Evolutionary conservation across 1,284 basidiomycete species (phyloP).

Genomic region (Peniophora sp.): DNA sequence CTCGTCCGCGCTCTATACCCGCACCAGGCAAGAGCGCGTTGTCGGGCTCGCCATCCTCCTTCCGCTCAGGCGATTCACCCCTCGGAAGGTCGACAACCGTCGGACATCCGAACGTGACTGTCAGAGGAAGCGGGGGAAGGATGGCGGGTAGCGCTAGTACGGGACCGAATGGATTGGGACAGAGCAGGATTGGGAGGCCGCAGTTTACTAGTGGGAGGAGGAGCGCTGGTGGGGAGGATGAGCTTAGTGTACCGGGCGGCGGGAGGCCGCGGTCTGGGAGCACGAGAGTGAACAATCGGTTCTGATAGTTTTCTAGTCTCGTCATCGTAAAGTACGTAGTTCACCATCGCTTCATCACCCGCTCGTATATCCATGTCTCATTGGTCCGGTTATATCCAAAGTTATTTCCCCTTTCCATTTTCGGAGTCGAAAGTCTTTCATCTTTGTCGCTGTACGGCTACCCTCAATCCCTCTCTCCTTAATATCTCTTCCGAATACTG

Average conservation of each 20-base stretch:
- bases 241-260: slow-evolving; percentile 9
- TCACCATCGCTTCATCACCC: no score
- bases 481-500: no score
- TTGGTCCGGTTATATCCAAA: no score
- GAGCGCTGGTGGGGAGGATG: slow-evolving; percentile 31
- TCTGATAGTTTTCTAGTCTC: slow-evolving; percentile 1
- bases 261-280: slow-evolving; percentile 13
- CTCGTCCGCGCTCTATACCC: slow-evolving; percentile 29
- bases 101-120: slow-evolving; percentile 38
- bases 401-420: no score
- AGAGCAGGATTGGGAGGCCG: slow-evolving; percentile 64
- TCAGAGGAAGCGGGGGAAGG: slow-evolving; percentile 11
- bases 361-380: no score
- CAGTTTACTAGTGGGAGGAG: slow-evolving; percentile 35
- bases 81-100: slow-evolving; percentile 33
- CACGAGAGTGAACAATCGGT: slow-evolving; percentile 10
- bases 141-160: slow-evolving; percentile 21
- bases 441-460: no score
- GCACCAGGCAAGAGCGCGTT: slow-evolving; percentile 21
- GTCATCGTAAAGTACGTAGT: no score
- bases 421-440: no score
- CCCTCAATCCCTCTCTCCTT: no score
- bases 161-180: slow-evolving; percentile 27
- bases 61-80: slow-evolving; percentile 8
- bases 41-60: slow-evolving; percentile 15